Base-by-base conservation (phyloP, 352 stramenopile genomes). In the Elongisporangium anandrum region DNA sequence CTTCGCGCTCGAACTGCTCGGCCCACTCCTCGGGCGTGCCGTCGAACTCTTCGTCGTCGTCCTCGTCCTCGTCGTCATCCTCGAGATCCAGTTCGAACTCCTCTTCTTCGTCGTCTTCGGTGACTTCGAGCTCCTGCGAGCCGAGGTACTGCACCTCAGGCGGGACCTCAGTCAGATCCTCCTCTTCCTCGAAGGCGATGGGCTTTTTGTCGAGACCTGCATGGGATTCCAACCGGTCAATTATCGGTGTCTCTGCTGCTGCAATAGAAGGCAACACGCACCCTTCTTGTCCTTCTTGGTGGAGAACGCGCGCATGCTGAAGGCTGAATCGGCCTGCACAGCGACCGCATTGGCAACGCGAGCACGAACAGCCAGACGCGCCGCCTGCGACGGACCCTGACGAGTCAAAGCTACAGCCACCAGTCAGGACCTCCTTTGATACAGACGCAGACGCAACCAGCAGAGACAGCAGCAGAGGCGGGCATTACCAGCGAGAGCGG, bases 121-220 rank as follows among this genome's bases (percentile, higher is more conserved):
- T 58, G 49, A 60, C 57, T 69, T 82, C 64, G 20, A 79, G 53
- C 64, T 85, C 68, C 59, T 86, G 68, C 3, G 50, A 23, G 70
- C 63, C 76, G 61, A 90, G 58, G 59, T 83, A 85, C 67, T 90
- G 70, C 57, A 90, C 73, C 50, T 88, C 81, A 1, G 79, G 61
- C 10, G 81, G 72, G 24, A 90, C 29, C 34, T 76, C 81, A 20
- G 65, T 75, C 26, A 73, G 45, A 38, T 81, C 73, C 1, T 72
- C 69, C 4, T 78, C 72, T 15, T 85, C 81, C 15, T 85, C 77
- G 48, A 88, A 83, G 61, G 75, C 84, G 56, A 79, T 69, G 59
- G 77, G 75, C 60, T 86, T 85, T 69, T 90, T 89, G 24, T 38
- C 26, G 26, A 38, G 26, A 38, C 26, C 26, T 38, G 24, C 24